A percentile compares a stretch with the other conserved stretches of the same genome.
Evolutionary conservation across 257 asterid species (phyloP).

Genomic region (Verbena officinalis): DNA sequence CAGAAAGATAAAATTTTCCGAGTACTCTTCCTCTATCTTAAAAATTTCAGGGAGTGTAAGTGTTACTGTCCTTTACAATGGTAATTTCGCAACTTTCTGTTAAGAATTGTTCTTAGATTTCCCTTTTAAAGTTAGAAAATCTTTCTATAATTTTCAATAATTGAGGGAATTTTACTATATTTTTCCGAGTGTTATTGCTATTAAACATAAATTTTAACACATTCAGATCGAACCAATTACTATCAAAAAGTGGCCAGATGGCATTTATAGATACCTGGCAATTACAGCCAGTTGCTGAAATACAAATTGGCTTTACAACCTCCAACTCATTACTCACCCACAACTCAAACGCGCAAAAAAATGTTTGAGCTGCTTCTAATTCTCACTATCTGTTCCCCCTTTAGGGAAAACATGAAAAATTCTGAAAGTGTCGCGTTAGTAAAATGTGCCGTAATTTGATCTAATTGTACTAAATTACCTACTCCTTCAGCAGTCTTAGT

Average conservation of each 20-base stretch:
- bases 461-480: slow-evolving; percentile 33
- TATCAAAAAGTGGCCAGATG: neutral
- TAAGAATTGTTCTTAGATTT: no score
- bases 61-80: no score
- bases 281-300: slow-evolving; percentile 38
- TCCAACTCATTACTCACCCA: slow-evolving; percentile 33
- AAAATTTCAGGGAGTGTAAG: no score
- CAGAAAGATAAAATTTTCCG: no score
- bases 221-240: neutral
- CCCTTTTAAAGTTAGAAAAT: no score
- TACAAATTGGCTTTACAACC: slow-evolving; percentile 43
- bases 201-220: neutral
- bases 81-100: no score
- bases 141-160: no score
- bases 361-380: slow-evolving; percentile 52
- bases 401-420: slow-evolving; percentile 33
- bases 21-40: no score
- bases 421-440: slow-evolving; percentile 26
- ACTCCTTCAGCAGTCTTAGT: slow-evolving; percentile 33
- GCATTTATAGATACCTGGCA: slow-evolving; percentile 27
- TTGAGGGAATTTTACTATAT: no score
- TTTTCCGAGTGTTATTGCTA: no score
- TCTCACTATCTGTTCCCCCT: slow-evolving; percentile 30
- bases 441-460: slow-evolving; percentile 28
- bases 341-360: slow-evolving; percentile 46